A percentile compares a stretch with the other conserved stretches of the same genome.
phyloP scores from a whole-genome alignment of 139 green algal genomes.

The Coccomyxa sp. region DNA sequence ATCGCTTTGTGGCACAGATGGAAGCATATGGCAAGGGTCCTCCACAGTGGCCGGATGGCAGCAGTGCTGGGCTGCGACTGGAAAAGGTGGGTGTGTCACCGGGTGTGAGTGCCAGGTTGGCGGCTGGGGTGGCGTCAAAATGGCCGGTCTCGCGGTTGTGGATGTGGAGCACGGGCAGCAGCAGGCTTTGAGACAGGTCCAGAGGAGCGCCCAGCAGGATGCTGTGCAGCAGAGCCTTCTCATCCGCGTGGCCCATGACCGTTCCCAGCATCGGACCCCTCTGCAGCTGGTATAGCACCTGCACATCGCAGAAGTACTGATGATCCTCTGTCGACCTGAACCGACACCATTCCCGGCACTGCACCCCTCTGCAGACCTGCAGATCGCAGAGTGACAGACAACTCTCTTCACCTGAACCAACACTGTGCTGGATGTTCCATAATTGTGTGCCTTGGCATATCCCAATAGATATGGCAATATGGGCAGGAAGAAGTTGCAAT shows the following conservation, averaged over 20 bases:
- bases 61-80: too few relatives aligned
- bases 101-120: constrained; percentile 2
- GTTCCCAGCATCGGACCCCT: constrained; percentile 40
- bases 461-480: not conserved
- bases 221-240: constrained; percentile 31
- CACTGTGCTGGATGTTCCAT: not conserved
- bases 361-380: not conserved
- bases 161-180: constrained; percentile 9
- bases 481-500: not conserved
- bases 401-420: not conserved
- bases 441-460: not conserved
- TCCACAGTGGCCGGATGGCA: too few relatives aligned
- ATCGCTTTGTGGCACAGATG: too few relatives aligned
- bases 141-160: not conserved
- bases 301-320: not conserved
- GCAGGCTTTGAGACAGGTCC: constrained; percentile 8
- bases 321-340: too few relatives aligned
- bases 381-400: not conserved
- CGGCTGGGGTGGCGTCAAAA: not conserved
- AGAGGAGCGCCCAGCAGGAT: constrained; percentile 28
- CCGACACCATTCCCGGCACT: too few relatives aligned
- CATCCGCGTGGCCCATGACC: constrained; percentile 33
- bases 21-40: too few relatives aligned
- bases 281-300: constrained; percentile 44
- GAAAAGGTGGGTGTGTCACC: too few relatives aligned